Evolutionary conservation across 805 yeast species (phyloP).

Genomic region (Yarrowia divulgata): DNA sequence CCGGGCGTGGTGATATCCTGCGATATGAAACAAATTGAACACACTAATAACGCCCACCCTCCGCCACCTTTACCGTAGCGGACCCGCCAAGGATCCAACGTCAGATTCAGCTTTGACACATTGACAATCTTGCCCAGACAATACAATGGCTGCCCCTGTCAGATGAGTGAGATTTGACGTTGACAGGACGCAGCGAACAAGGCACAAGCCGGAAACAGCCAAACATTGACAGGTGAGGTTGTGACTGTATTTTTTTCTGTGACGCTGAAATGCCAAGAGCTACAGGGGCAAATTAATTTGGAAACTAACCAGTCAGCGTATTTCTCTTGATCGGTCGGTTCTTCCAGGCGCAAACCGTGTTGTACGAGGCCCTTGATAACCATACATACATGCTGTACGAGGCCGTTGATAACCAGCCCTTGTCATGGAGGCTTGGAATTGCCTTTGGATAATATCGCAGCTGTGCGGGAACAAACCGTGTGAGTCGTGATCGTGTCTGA

Average conservation of each 20-base stretch:
- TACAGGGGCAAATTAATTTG: not conserved
- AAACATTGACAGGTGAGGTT: not conserved
- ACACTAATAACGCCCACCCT: no score
- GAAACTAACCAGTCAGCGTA: slow-evolving; percentile 2
- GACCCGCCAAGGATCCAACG: no score
- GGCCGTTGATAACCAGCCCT: not conserved
- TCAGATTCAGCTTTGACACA: no score
- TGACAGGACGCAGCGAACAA: not conserved
- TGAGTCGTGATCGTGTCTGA: no score
- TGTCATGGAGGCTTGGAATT: not conserved
- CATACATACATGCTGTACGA: not conserved
- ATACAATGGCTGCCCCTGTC: not conserved
- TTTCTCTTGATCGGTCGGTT: no score
- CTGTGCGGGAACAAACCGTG: no score
- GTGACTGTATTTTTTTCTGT: no score
- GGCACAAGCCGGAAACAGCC: not conserved
- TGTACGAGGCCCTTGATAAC: not conserved
- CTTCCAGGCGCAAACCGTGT: slow-evolving; percentile 5
- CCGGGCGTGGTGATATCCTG: no score
- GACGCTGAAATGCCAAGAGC: not conserved
- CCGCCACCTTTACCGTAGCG: no score
- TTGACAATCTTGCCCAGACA: no score
- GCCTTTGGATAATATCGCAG: not conserved
- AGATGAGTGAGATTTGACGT: slow-evolving; percentile 10
- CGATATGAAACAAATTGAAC: no score